Evolutionary conservation across 441 rosid genomes (phyloP), one percentile per base, ranked within the genome.

Genomic region (Rhodomyrtus psidioides): DNA sequence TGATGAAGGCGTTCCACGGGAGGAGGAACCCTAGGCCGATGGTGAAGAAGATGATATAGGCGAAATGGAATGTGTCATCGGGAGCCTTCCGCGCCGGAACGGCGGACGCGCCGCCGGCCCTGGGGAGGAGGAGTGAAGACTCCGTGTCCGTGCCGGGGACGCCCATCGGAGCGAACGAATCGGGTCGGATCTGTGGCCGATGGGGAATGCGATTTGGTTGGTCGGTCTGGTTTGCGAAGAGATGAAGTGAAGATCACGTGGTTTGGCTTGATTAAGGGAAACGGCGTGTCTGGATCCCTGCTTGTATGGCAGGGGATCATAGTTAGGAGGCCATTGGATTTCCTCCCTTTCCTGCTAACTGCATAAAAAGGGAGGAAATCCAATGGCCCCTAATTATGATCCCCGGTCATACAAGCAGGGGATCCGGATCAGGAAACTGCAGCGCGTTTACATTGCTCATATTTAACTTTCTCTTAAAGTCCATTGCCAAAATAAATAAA

Each of bases 1-100:
- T 97, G 91, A 97, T 94, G 94, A 95, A 95, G 81, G 96, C 89
- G 93, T 95, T 97, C 99, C 98, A 97, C 39, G 99, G 99, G 88
- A 97, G 97, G 82, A 97, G 96, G 82, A 86, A 95, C 55, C 99
- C 98, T 12, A 93, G 85, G 44, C 99, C 98, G 27, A 97, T 90
- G 0, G 95, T 91, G 90, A 97, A 97, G 95, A 95, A 91, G 91
- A 95, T 94, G 74, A 93, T 90, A 92, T 97, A 97, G 27, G 96
- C 97, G 1, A 95, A 88, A 76, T 96, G 92, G 91, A 91, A 96
- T 0, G 90, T 75, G 91, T 97, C 99, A 15, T 90, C 57, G 2
- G 98, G 98, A 57, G 74, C 55, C 83, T 93, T 90, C 62, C 84
- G 44, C 12, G 62, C 13, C 26, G 46, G 42, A 13, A 60, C 13